phyloP scores from a whole-genome alignment of 495 filamentous ascomycete genomes.

The Aspergillus bertholletiae region DNA sequence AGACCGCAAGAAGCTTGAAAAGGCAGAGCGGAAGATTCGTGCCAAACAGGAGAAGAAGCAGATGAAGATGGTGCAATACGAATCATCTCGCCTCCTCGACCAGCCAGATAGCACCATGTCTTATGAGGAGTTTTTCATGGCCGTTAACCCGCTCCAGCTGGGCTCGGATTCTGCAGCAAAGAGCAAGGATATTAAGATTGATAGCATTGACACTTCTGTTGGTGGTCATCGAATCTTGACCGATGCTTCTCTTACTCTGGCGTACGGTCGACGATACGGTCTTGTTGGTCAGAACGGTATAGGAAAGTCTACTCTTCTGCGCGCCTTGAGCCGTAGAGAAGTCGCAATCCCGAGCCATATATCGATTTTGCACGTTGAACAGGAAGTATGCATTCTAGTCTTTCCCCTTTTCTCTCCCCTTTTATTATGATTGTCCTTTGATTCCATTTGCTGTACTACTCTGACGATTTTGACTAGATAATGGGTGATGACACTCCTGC shows the following conservation, averaged over 20 bases:
- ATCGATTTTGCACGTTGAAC: conserved; percentile 97
- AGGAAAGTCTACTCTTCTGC: conserved; percentile 92
- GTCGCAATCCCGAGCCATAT: conserved; percentile 93
- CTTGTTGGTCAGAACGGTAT: conserved; percentile 99
- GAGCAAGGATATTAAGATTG: conserved; percentile 99
- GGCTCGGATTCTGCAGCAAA: conserved; percentile 70
- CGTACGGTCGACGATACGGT: conserved; percentile 93
- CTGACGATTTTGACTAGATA: conserved; percentile 54
- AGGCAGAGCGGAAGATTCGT: conserved; percentile 95
- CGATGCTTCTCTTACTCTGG: conserved; percentile 84
- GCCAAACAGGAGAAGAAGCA: conserved; percentile 98
- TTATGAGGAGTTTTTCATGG: conserved; percentile 99
- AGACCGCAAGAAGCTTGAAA: conserved; percentile 98
- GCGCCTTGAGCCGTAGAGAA: conserved; percentile 90
- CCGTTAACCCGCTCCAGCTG: conserved; percentile 92
- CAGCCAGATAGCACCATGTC: conserved; percentile 80
- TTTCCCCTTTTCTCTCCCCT: background rate
- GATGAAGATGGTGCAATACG: conserved; percentile 97
- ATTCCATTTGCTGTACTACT: background rate
- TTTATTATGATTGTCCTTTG: background rate
- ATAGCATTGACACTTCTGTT: conserved; percentile 91
- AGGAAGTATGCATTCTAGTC: conserved; percentile 62
- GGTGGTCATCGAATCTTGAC: conserved; percentile 83
- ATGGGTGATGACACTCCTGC: conserved; percentile 94
- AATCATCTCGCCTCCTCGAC: conserved; percentile 86